A percentile compares a stretch with the other conserved stretches of the same genome.
phyloP scores from a whole-genome alignment of 2,329 filamentous ascomycete genomes.

The Dothistroma septosporum region DNA sequence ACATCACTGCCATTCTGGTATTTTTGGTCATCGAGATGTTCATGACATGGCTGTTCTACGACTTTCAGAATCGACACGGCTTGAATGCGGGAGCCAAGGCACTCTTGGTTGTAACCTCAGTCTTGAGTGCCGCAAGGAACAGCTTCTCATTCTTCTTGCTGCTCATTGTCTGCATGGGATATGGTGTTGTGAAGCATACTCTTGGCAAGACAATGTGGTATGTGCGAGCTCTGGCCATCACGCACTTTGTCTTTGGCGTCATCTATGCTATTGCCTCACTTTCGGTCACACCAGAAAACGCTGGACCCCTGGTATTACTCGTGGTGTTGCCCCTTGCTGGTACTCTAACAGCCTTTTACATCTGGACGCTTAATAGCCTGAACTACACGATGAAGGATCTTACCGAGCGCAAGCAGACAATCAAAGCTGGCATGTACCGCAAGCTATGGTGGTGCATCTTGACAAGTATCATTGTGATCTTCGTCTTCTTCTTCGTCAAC shows the following conservation, averaged over 20 bases:
- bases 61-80: constrained; percentile 88
- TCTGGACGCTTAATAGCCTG: constrained; percentile 96
- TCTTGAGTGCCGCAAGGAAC: constrained; percentile 89
- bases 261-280: constrained; percentile 89
- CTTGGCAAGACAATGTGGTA: constrained; percentile 92
- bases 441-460: constrained; percentile 99
- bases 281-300: constrained; percentile 81
- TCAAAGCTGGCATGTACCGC: constrained; percentile 94
- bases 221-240: constrained; percentile 83
- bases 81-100: constrained; percentile 78
- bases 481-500: constrained; percentile 98
- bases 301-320: constrained; percentile 83
- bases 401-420: constrained; percentile 86
- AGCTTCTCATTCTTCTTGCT: constrained; percentile 98
- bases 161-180: constrained; percentile 98
- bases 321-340: constrained; percentile 89
- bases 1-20: constrained; percentile 93
- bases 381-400: constrained; percentile 94
- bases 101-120: constrained; percentile 83
- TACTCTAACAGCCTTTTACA: constrained; percentile 93
- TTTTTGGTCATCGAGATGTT: constrained; percentile 95
- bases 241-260: constrained; percentile 91
- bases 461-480: constrained; percentile 87
- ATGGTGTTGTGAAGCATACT: constrained; percentile 92
- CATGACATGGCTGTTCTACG: constrained; percentile 98